Evolutionary conservation across 495 filamentous ascomycete genomes (phyloP).

Genomic region (Thozetella sp.): DNA sequence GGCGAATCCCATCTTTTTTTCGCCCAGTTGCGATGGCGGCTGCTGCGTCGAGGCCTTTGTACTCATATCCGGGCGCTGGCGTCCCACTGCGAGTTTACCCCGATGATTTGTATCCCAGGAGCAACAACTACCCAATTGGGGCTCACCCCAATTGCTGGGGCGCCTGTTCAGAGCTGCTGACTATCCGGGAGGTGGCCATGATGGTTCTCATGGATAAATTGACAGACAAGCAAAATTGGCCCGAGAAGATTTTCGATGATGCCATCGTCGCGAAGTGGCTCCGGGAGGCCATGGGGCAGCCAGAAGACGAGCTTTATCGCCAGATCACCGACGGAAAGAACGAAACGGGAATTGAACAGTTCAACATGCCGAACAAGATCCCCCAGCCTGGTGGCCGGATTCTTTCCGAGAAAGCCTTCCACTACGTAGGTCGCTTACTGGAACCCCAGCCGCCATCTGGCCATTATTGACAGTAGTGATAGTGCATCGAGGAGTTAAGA

Average conservation of each 20-base stretch:
- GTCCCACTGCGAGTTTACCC: no score
- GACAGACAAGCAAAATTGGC: conserved; percentile 51
- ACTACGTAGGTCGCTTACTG: conserved; percentile 45
- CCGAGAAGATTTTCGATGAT: conserved; percentile 57
- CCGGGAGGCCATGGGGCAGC: conserved; percentile 26
- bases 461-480: not conserved
- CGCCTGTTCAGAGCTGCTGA: conserved; percentile 11
- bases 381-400: conserved; percentile 8
- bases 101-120: no score
- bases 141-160: conserved; percentile 5
- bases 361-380: conserved; percentile 3
- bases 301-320: conserved; percentile 24
- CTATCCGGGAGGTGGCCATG: conserved; percentile 38
- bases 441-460: not conserved
- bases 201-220: conserved; percentile 35
- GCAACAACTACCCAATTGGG: no score
- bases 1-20: no score
- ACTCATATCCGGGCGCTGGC: no score
- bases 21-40: no score
- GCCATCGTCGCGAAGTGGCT: conserved; percentile 36
- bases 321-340: conserved; percentile 12
- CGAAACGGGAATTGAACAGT: not conserved
- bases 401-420: conserved; percentile 36
- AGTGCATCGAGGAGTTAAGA: conserved; percentile 51
- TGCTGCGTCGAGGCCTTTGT: no score